Conservation (phyloP, 306 rosid genomes). For the Fragaria ananassa region DNA sequence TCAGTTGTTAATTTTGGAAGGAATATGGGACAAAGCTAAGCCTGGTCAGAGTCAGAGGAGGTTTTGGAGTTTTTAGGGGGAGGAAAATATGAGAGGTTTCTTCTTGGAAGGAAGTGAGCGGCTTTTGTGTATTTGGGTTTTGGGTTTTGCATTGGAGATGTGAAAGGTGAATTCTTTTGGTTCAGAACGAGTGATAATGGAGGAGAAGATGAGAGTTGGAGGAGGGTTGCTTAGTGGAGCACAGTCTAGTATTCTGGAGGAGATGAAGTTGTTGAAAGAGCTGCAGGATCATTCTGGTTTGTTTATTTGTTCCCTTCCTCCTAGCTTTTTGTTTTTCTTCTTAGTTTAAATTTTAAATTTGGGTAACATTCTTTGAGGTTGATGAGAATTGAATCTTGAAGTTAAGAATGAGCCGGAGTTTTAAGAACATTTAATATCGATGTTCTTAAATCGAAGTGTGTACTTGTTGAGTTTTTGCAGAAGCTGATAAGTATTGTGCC, state of each 20-base stretch:
- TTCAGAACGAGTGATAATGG: conserved; percentile 26
- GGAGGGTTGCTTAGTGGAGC: conserved; percentile 44
- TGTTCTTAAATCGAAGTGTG: not conserved
- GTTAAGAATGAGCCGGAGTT: not conserved
- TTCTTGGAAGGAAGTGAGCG: conserved; percentile 10
- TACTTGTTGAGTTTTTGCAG: not conserved
- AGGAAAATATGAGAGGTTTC: conserved; percentile 15
- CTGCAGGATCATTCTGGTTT: conserved; percentile 88
- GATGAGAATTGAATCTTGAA: conserved; percentile 2
- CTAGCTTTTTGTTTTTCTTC: not conserved
- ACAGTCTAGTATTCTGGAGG: conserved; percentile 58
- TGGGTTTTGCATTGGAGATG: conserved; percentile 34
- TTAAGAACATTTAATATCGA: not conserved
- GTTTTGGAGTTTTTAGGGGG: conserved; percentile 19
- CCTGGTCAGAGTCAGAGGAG: not conserved
- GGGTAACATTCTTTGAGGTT: not conserved
- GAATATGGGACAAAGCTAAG: conserved; percentile 3
- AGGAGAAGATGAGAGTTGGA: conserved; percentile 61
- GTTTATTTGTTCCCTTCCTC: conserved; percentile 2
- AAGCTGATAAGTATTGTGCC: not conserved
- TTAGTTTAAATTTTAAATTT: not conserved
- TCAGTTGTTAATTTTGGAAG: conserved; percentile 2
- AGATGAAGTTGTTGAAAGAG: conserved; percentile 82
- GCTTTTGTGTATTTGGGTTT: conserved; percentile 14
- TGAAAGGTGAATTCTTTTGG: conserved; percentile 31